These are phyloP conservation scores for Aquilaria agallochum DNA, from an alignment of 441 rosid species.

Conservation along the genomic window DNA sequence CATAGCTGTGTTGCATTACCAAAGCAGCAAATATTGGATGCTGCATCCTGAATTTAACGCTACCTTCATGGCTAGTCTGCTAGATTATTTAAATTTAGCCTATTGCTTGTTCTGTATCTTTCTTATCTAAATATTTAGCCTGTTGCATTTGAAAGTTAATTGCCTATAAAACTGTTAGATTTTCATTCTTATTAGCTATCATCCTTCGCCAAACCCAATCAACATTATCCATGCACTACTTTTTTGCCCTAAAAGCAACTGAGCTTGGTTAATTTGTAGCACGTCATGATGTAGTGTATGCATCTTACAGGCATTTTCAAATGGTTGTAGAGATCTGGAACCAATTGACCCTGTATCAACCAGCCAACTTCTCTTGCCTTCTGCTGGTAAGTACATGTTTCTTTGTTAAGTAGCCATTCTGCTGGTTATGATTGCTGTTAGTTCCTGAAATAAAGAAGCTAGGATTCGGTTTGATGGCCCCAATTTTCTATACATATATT, in stretches of 20 bases:
- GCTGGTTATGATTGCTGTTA: neutral
- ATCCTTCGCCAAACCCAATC: neutral
- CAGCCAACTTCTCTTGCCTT: slow-evolving; percentile 21
- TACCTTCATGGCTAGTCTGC: no score
- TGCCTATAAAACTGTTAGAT: neutral
- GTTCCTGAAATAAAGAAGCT: neutral
- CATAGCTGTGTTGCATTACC: no score
- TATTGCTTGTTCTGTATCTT: neutral
- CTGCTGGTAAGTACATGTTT: slow-evolving; percentile 28
- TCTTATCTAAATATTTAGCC: neutral
- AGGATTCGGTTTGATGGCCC: neutral
- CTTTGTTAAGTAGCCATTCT: neutral
- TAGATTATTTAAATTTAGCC: no score
- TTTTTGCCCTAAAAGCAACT: neutral
- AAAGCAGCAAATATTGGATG: no score
- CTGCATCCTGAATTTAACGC: no score
- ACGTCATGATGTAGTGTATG: slow-evolving; percentile 1
- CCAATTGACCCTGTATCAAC: slow-evolving; percentile 23
- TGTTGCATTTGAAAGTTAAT: neutral
- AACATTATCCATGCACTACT: neutral
- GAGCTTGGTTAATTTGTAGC: neutral
- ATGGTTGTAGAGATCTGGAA: slow-evolving; percentile 31
- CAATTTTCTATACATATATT: neutral
- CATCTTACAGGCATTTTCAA: slow-evolving; percentile 58
- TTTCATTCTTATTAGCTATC: neutral